Base-by-base conservation (phyloP, 1,139 yeast species). In the Scheffersomyces illinoinensis region DNA sequence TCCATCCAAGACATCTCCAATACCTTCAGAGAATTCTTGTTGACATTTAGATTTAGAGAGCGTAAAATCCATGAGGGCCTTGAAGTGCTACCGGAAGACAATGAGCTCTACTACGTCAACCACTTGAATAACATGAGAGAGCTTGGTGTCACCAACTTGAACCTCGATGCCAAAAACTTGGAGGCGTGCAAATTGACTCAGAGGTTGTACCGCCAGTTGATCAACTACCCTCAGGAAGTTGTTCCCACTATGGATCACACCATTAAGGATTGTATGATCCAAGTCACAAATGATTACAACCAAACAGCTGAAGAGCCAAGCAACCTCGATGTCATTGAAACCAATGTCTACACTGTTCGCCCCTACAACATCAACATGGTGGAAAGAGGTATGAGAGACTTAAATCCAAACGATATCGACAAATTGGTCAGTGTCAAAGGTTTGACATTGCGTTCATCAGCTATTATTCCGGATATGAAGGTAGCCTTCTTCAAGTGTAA, bases 231-330 rank as follows among this genome's bases (percentile, higher is more conserved):
- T 0, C 98, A 93, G 72, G 99, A 95, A 80, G 91, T 95, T 52
- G 89, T 95, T 58, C 98, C 99, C 8, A 91, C 95, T 66, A 93
- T 95, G 98, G 99, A 95, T 81, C 97, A 93, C 70, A 89, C 97
- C 2, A 84, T 93, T 59, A 93, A 93, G 71, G 98, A 95, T 71
- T 90, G 95, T 66, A 86, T 95, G 86, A 88, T 92, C 43, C 89
- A 93, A 7, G 73, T 93, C 20, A 89, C 89, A 23, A 79, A 89
- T 60, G 93, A 91, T 63, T 78, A 79, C 61, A 79, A 82, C 57
- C 73, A 77, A 4, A 64, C 62, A 52, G 71, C 78, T 12, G 74
- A 74, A n/a, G 76, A 74, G 48, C 78, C 77, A 33, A 66, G 74
- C 52, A 78, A 81, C 57, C 78, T 85, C 53, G 90, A 86, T 65